These are phyloP conservation scores for Calocybe gambosa DNA, from an alignment of 1,284 basidiomycete species.

Conservation along the genomic window DNA sequence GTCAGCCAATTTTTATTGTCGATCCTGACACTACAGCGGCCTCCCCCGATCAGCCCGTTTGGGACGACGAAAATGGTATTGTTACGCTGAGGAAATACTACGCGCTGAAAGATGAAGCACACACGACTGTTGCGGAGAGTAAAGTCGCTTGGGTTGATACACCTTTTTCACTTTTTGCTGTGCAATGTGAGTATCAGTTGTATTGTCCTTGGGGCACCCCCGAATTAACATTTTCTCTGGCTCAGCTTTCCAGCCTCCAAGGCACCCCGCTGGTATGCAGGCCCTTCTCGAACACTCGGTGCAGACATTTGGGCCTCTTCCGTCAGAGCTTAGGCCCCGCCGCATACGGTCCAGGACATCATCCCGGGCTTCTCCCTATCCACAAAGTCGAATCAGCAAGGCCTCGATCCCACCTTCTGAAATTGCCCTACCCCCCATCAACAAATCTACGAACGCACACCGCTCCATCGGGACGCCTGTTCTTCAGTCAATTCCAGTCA, in stretches of 20 bases:
- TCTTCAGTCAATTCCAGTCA: constrained; percentile 30
- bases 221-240: not conserved
- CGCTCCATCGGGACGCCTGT: constrained; percentile 18
- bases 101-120: constrained; percentile 62
- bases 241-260: constrained; percentile 66
- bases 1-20: constrained; percentile 47
- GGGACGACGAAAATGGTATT: constrained; percentile 63
- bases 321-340: constrained; percentile 56
- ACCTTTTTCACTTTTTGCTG: constrained; percentile 60
- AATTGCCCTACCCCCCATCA: constrained; percentile 21
- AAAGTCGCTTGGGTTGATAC: constrained; percentile 63
- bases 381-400: constrained; percentile 39
- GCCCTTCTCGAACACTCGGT: constrained; percentile 69
- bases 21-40: constrained; percentile 44
- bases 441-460: constrained; percentile 15
- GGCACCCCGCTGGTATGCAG: constrained; percentile 57
- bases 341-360: constrained; percentile 58
- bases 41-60: constrained; percentile 26
- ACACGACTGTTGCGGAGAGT: constrained; percentile 62
- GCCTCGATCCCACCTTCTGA: constrained; percentile 33
- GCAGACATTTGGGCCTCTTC: constrained; percentile 61
- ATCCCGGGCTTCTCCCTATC: constrained; percentile 70
- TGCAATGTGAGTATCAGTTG: constrained; percentile 54
- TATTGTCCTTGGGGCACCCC: constrained; percentile 8
- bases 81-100: constrained; percentile 59